Evolutionary conservation across 202 grass and related monocot species (phyloP), one percentile per base, ranked within the genome.

Genomic region (Schoenoplectus tabernaemontani): DNA sequence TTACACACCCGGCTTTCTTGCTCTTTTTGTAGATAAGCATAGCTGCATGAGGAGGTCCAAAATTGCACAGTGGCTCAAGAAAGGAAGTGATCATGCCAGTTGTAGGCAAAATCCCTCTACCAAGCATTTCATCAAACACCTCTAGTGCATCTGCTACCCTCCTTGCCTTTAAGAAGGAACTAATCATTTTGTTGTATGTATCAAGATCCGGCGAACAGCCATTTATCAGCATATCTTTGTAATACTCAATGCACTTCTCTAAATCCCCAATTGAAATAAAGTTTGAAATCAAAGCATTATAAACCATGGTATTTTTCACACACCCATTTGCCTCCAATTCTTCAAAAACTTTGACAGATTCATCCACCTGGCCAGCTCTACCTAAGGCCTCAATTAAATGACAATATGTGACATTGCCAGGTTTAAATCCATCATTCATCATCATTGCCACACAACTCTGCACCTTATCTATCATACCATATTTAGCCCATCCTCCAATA

Each of bases 111-210:
- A 90, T 5, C 23, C 87, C 88, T 90, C 42, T 78, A 64, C 13
- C 17, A 11, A 97, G 32, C 93, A 97, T 91, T 41, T 87, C 87
- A 80, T 87, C 87, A 74, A 93, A 97, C 72, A 90, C 26, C 41
- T 93, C 89, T 73, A 97, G 89, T 7, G 87, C 93, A 87, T 97
- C 91, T 64, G 93, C 93, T 54, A 97, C 87, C 74, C 84, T 97
- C 48, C 87, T 85, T n/a, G 74, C 79, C 76, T 64, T 90, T 78
- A 97, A 41, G 50, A 87, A 86, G 59, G 87, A 85, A 61, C 48
- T 69, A 74, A 97, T 91, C 82, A 93, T 80, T 60, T 68, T 87
- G 7, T 44, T 59, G 74, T 91, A 93, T 1, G 91, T 97, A 63
- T 87, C 76, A 7, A 79, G 87, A 61, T 93, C 83, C 82, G 93